These are phyloP conservation scores for Sherardia arvensis DNA, from an alignment of 257 asterid genomes.

Conservation along the genomic window DNA sequence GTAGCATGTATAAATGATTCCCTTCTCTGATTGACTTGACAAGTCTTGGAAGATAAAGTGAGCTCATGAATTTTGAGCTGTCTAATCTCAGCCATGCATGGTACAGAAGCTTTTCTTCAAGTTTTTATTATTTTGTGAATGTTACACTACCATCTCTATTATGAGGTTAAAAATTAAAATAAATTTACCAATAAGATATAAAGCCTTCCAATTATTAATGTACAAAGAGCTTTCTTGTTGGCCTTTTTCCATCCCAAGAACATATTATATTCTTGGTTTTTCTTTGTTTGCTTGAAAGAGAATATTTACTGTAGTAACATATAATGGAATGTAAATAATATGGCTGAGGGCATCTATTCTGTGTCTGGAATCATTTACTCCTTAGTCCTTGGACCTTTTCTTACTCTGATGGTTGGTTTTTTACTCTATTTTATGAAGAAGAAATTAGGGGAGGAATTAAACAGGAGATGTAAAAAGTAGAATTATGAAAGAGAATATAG, in stretches of 20 bases:
- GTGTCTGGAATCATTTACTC: neutral
- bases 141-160: neutral
- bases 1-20: neutral
- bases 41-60: constrained; percentile 7
- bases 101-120: neutral
- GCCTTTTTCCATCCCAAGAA: neutral
- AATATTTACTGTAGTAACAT: neutral
- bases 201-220: neutral
- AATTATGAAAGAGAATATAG: too few relatives aligned
- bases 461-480: too few relatives aligned
- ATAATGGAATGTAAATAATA: neutral
- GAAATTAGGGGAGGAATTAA: too few relatives aligned
- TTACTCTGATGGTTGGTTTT: too few relatives aligned
- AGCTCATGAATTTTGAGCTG: constrained; percentile 7
- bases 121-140: neutral
- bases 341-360: neutral
- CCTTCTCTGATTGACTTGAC: constrained; percentile 7
- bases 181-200: neutral
- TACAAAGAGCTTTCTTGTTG: neutral
- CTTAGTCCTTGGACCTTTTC: too few relatives aligned
- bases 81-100: neutral
- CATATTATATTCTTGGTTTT: neutral
- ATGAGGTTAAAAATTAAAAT: neutral
- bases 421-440: too few relatives aligned
- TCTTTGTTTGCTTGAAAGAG: neutral